phyloP scores from a whole-genome alignment of 192 early-diverging fungal genomes.

The Dispira simplex region DNA sequence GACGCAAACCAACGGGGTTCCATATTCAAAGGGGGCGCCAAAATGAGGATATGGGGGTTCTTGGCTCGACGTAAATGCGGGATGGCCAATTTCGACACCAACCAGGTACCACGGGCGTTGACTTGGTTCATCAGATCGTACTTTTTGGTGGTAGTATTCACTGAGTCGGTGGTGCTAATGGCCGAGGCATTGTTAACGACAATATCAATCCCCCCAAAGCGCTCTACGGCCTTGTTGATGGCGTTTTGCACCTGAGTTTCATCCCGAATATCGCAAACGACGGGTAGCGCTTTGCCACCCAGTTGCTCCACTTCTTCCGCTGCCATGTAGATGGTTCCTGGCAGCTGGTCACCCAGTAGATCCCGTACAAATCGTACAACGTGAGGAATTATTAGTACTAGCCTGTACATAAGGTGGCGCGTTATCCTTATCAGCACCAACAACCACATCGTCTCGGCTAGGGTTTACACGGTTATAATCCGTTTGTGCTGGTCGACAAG shows the following conservation, averaged over 20 bases:
- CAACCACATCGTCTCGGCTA: too few species aligned
- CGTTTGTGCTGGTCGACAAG: too few species aligned
- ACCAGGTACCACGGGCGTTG: slow-evolving; percentile 67
- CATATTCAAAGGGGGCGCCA: slow-evolving; percentile 56
- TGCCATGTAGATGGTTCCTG: slow-evolving; percentile 69
- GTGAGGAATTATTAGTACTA: too few species aligned
- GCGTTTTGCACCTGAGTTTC: slow-evolving; percentile 56
- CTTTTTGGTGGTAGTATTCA: slow-evolving; percentile 35
- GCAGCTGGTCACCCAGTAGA: slow-evolving; percentile 27
- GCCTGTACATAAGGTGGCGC: too few species aligned
- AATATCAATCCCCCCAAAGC: slow-evolving; percentile 72
- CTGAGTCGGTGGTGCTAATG: slow-evolving; percentile 46
- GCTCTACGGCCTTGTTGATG: slow-evolving; percentile 40
- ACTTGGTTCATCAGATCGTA: slow-evolving; percentile 64
- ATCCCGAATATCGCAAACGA: slow-evolving; percentile 73
- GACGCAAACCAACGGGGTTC: slow-evolving; percentile 49
- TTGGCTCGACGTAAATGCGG: slow-evolving; percentile 46
- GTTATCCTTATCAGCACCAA: too few species aligned
- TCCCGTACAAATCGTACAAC: too few species aligned
- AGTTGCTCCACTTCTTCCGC: slow-evolving; percentile 54
- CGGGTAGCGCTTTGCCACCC: slow-evolving; percentile 57
- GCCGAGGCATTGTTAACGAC: slow-evolving; percentile 71
- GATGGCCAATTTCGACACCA: slow-evolving; percentile 50
- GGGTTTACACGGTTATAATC: too few species aligned
- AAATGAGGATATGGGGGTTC: slow-evolving; percentile 60